Conservation (phyloP, 768 basidiomycete species). For the Baorangia bicolor region DNA sequence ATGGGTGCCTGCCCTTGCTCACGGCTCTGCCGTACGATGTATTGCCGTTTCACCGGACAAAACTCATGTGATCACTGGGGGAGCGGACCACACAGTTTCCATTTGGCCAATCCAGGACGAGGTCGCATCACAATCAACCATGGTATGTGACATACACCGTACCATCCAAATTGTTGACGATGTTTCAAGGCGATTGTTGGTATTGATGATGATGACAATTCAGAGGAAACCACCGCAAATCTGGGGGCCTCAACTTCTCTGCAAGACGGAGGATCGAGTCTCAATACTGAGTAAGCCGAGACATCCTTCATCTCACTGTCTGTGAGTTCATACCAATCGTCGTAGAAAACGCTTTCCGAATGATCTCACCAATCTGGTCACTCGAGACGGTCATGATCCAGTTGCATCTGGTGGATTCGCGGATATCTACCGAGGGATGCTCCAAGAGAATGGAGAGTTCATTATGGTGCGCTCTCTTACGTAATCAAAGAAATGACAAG, state of each 20-base stretch:
- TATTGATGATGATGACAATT: neutral
- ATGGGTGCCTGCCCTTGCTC: neutral
- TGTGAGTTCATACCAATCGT: neutral
- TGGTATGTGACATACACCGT: neutral
- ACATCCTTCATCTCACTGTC: neutral
- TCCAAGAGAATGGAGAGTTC: neutral
- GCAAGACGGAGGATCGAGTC: neutral
- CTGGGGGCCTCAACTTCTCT: neutral
- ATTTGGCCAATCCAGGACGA: constrained; percentile 1
- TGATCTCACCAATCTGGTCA: neutral
- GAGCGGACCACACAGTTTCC: neutral
- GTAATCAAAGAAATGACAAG: neutral
- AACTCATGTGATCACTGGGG: constrained; percentile 1
- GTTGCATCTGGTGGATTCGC: constrained; percentile 5
- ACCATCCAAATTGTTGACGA: neutral
- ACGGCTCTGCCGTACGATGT: neutral
- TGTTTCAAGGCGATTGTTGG: neutral
- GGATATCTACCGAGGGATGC: constrained; percentile 1
- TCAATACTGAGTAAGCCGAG: neutral
- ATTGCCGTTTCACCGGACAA: constrained; percentile 2
- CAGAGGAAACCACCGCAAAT: neutral
- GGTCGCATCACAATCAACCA: neutral
- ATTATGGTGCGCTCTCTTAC: neutral
- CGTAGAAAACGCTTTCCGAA: neutral
- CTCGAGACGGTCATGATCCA: neutral